Evolutionary conservation across 2,329 filamentous ascomycete genomes (phyloP), one percentile per base, ranked within the genome.

Genomic region (Grosmannia serpens): DNA sequence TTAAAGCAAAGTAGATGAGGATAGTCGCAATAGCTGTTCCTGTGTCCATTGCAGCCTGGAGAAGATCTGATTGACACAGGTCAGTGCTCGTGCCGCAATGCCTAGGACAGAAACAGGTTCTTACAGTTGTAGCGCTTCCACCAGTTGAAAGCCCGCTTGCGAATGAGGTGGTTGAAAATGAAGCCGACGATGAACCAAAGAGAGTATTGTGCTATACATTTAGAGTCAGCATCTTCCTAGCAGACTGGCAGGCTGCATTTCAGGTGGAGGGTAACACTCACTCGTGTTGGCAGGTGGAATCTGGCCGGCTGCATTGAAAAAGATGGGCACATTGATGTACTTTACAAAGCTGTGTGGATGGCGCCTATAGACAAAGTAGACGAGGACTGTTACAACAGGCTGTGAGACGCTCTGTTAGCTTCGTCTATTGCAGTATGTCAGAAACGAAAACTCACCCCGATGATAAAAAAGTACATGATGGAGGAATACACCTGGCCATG

Each of bases 131-230:
- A 61, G 9, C 59, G 55, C 52, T 61, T 57, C 59, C 59, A 61
- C 59, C 59, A 61, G 35, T 79, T 77, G 56, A 83, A 81, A 47
- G 84, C 72, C 2, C 77, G 80, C 0, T 81, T 81, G 11, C 81
- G 82, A 0, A 81, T 70, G 57, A 82, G 73, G 59, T 83, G 84
- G 69, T 83, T 79, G 68, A 81, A 81, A 73, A 78, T 78, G 59
- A 74, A 72, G 77, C 78, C 81, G 62, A 79, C 74, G 3, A 61
- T 64, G 63, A 53, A 65, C 64, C 67, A 62, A 8, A 62, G 54
- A 29, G 56, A 58, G 50, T 61, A 61, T 50, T 61, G 59, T 6
- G 59, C 58, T 60, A 38, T 26, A 15, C 47, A 31, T 20, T n/a
- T 10, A 20, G 11, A 17, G 27, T 53, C 51, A 53, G 29, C n/a